Evolutionary conservation across 208 protist genomes (phyloP).

Genomic region (Trypanosoma rangeli): DNA sequence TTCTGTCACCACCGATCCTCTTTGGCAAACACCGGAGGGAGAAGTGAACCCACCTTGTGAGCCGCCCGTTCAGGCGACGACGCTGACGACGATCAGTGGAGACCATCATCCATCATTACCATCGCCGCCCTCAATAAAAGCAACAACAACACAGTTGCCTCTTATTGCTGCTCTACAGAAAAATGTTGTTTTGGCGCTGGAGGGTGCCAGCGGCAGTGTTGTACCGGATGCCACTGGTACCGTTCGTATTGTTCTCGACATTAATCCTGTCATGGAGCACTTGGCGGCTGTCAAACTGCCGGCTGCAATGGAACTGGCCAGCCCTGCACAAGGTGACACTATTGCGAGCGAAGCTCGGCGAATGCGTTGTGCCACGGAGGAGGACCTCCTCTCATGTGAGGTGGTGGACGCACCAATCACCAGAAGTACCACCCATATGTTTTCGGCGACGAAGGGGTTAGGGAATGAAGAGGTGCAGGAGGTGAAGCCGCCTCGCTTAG

Average conservation of each 20-base stretch:
- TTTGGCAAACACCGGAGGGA: slow-evolving; percentile 11
- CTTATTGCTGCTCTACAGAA: not conserved
- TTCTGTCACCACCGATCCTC: slow-evolving; percentile 19
- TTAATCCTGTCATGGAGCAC: slow-evolving; percentile 30
- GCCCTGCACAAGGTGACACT: slow-evolving; percentile 6
- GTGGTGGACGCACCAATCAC: slow-evolving; percentile 13
- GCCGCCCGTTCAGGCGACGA: not conserved
- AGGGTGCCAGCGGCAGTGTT: slow-evolving; percentile 6
- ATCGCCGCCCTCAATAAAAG: not conserved
- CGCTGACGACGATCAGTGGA: not conserved
- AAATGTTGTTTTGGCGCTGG: slow-evolving; percentile 11
- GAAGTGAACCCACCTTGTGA: not conserved
- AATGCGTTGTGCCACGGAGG: slow-evolving; percentile 15
- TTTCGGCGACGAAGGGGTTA: not conserved
- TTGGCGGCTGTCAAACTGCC: not conserved
- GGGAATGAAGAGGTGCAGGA: not conserved
- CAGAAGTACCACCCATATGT: not conserved
- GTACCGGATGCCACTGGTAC: slow-evolving; percentile 4
- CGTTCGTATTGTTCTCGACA: slow-evolving; percentile 37
- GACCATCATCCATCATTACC: not conserved
- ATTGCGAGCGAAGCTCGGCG: slow-evolving; percentile 12
- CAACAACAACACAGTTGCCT: not conserved
- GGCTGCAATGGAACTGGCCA: not conserved
- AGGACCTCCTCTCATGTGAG: slow-evolving; percentile 24
- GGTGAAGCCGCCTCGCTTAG: not conserved